These are phyloP conservation scores for Fragilaria radians DNA, from an alignment of 108 stramenopile genomes.

Conservation along the genomic window DNA sequence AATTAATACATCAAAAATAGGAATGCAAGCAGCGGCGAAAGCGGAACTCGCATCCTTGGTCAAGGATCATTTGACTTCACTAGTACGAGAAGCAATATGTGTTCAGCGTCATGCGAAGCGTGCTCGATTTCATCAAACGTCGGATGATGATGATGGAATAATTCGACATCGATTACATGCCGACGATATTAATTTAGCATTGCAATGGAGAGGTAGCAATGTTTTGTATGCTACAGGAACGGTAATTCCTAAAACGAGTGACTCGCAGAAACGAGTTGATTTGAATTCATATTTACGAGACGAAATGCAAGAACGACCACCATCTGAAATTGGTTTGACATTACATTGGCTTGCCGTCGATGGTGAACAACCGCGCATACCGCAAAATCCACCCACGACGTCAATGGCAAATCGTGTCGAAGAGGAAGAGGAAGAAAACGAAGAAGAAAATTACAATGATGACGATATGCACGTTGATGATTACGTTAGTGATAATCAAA, in stretches of 20 bases:
- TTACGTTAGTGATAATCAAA: not conserved
- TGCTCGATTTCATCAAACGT: constrained; percentile 32
- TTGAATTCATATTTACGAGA: constrained; percentile 60
- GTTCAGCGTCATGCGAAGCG: constrained; percentile 77
- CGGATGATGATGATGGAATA: constrained; percentile 12
- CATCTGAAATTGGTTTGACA: constrained; percentile 68
- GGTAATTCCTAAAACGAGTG: constrained; percentile 9
- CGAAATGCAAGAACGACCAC: constrained; percentile 48
- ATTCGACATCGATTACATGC: constrained; percentile 57
- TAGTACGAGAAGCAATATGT: constrained; percentile 62
- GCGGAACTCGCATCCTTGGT: constrained; percentile 41
- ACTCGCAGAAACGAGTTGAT: constrained; percentile 20
- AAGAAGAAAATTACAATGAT: not conserved
- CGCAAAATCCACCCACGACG: constrained; percentile 42
- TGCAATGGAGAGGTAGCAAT: constrained; percentile 66
- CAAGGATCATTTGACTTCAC: constrained; percentile 60
- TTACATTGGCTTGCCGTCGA: constrained; percentile 84
- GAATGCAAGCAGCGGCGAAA: constrained; percentile 1
- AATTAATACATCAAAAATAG: no score
- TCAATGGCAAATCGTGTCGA: constrained; percentile 13
- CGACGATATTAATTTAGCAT: constrained; percentile 82
- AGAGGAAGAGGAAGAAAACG: constrained; percentile 14
- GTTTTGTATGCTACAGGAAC: constrained; percentile 66
- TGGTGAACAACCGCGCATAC: constrained; percentile 55
- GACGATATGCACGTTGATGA: not conserved